A percentile compares a stretch with the other conserved stretches of the same genome.
These are phyloP conservation scores for Cryoendolithus antarcticus DNA, from an alignment of 2,329 filamentous ascomycete genomes.

Conservation along the genomic window DNA sequence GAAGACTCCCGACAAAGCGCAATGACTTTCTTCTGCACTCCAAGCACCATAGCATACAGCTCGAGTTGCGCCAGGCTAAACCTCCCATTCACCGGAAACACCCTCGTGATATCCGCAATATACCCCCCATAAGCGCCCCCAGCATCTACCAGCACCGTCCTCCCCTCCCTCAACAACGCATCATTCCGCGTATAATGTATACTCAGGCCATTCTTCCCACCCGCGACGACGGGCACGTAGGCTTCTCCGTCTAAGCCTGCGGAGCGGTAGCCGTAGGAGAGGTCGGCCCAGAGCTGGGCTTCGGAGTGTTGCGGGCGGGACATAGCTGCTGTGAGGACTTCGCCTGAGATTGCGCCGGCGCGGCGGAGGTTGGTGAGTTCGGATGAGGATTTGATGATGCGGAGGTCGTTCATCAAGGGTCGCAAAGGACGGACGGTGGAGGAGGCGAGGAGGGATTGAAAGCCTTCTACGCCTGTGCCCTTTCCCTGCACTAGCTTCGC, in stretches of 20 bases:
- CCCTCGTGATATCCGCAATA: slow-evolving; percentile 89
- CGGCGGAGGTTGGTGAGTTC: slow-evolving; percentile 80
- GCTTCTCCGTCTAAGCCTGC: slow-evolving; percentile 72
- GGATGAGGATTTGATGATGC: slow-evolving; percentile 69
- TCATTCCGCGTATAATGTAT: slow-evolving; percentile 96
- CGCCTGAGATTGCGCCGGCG: slow-evolving; percentile 70
- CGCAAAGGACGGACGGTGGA: slow-evolving; percentile 50
- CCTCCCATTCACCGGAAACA: slow-evolving; percentile 74
- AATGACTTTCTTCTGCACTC: slow-evolving; percentile 70
- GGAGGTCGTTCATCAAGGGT: slow-evolving; percentile 63
- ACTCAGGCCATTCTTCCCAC: slow-evolving; percentile 68
- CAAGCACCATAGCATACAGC: slow-evolving; percentile 73
- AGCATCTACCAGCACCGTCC: slow-evolving; percentile 81
- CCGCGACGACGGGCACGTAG: slow-evolving; percentile 89
- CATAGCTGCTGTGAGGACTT: slow-evolving; percentile 83
- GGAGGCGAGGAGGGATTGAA: slow-evolving; percentile 37
- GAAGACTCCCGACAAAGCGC: slow-evolving; percentile 64
- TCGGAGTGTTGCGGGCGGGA: slow-evolving; percentile 58
- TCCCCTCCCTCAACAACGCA: slow-evolving; percentile 49
- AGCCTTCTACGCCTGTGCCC: slow-evolving; percentile 23
- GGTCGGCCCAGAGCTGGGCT: slow-evolving; percentile 68
- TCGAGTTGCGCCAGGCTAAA: slow-evolving; percentile 74
- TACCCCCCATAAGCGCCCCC: slow-evolving; percentile 90
- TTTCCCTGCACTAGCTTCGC: slow-evolving; percentile 43
- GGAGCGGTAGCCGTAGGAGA: slow-evolving; percentile 72